These are phyloP conservation scores for Yarrowia sp. DNA, from an alignment of 805 yeast genomes.

Conservation along the genomic window DNA sequence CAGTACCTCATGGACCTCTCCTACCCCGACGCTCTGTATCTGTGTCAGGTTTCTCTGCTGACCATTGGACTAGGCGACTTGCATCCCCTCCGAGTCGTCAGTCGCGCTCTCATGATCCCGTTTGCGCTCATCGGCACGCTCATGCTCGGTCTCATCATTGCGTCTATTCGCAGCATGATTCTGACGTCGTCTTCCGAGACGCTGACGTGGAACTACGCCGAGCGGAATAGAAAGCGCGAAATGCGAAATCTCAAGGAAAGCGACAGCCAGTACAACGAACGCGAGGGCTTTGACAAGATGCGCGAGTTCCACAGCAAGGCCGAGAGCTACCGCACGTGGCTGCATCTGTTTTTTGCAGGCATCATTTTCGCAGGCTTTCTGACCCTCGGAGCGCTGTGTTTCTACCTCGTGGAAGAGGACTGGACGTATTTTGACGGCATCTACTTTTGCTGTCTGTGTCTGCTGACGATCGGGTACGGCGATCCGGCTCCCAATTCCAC, in stretches of 20 bases:
- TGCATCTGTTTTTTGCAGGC: conserved; percentile 51
- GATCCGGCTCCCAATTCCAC: conserved; percentile 67
- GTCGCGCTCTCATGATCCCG: conserved; percentile 65
- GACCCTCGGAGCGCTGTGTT: conserved; percentile 74
- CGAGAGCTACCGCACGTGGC: not conserved
- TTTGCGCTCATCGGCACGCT: conserved; percentile 78
- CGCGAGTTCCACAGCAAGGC: conserved; percentile 58
- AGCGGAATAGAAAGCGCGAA: conserved; percentile 55
- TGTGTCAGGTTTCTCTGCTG: conserved; percentile 71
- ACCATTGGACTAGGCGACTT: conserved; percentile 89
- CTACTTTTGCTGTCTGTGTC: conserved; percentile 79
- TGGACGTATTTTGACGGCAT: conserved; percentile 77
- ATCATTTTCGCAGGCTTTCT: conserved; percentile 61
- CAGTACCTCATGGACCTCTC: conserved; percentile 55
- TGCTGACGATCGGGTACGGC: conserved; percentile 87
- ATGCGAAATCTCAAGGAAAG: conserved; percentile 41
- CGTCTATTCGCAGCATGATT: conserved; percentile 71
- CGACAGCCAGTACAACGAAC: conserved; percentile 36
- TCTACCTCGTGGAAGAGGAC: conserved; percentile 60
- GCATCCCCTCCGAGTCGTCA: conserved; percentile 59
- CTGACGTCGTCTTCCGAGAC: conserved; percentile 66
- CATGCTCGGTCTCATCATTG: conserved; percentile 73
- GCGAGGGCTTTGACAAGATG: conserved; percentile 65
- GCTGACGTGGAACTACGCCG: conserved; percentile 69
- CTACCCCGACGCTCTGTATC: conserved; percentile 73